A percentile compares a stretch with the other conserved stretches of the same genome.
phyloP scores from a whole-genome alignment of 140 eudicot species.

The Ambrosia hybrid region DNA sequence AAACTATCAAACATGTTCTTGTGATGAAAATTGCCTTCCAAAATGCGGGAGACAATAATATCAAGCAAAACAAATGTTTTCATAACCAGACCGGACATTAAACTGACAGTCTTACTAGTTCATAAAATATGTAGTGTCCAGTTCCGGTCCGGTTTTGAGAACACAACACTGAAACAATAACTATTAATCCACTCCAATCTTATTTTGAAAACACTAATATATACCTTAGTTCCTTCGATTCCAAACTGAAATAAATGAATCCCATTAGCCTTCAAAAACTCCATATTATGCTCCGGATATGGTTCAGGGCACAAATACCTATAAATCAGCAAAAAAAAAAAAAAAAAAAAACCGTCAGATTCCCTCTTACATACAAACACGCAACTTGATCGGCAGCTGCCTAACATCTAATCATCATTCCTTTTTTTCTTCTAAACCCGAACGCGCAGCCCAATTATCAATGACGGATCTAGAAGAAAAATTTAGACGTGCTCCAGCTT shows the following conservation, averaged over 20 bases:
- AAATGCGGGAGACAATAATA: background rate
- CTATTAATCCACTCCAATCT: too few relatives aligned
- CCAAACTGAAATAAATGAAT: constrained; percentile 83
- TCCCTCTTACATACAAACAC: background rate
- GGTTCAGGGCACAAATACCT: constrained; percentile 94
- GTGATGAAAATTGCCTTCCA: background rate
- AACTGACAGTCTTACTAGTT: too few relatives aligned
- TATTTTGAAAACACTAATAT: background rate
- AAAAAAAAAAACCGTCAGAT: constrained; percentile 4
- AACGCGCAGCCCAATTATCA: too few relatives aligned
- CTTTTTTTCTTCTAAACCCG: too few relatives aligned
- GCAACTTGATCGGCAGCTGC: constrained; percentile 21
- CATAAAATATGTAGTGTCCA: too few relatives aligned
- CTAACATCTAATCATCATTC: background rate
- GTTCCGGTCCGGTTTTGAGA: too few relatives aligned
- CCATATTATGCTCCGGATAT: constrained; percentile 70
- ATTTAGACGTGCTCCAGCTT: too few relatives aligned
- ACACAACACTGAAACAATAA: too few relatives aligned
- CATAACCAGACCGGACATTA: too few relatives aligned
- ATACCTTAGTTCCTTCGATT: constrained; percentile 82
- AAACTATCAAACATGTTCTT: constrained; percentile 1
- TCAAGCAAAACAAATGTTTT: background rate
- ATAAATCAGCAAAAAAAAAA: constrained; percentile 11
- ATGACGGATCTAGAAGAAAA: too few relatives aligned
- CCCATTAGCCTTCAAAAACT: constrained; percentile 59